Percentiles rank a stretch among this genome's conserved stretches.
Evolutionary conservation across 169 alveolate species (phyloP).

Genomic region (Cryptosporidium sp.): DNA sequence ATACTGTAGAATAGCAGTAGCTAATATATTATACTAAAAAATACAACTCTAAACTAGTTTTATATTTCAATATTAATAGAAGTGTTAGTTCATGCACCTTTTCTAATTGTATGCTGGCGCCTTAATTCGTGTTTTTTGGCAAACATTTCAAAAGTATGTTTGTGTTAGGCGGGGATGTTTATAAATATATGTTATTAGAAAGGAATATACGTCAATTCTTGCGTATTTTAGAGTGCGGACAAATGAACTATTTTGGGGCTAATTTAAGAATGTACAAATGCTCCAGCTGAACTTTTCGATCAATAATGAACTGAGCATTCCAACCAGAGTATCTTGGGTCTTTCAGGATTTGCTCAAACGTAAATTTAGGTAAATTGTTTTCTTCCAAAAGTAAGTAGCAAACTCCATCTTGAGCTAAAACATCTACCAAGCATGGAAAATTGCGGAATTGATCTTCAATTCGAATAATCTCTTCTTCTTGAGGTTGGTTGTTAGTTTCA

Average conservation of each 20-base stretch:
- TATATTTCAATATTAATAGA: not conserved
- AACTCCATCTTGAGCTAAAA: conserved; percentile 22
- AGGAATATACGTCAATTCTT: not conserved
- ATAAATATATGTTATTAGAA: too few species aligned
- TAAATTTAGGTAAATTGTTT: conserved; percentile 6
- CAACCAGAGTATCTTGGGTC: conserved; percentile 37
- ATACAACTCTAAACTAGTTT: not conserved
- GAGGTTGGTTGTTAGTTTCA: not conserved
- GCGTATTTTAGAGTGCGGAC: not conserved
- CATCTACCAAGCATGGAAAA: conserved; percentile 8
- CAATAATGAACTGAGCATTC: conserved; percentile 12
- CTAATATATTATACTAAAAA: not conserved
- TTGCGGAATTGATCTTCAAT: not conserved
- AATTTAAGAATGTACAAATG: conserved; percentile 31
- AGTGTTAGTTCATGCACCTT: not conserved
- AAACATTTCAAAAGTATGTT: too few species aligned
- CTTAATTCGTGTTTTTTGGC: too few species aligned
- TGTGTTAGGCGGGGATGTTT: not conserved
- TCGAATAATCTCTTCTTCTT: not conserved
- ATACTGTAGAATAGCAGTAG: not conserved
- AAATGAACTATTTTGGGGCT: not conserved
- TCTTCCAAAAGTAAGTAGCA: conserved; percentile 50
- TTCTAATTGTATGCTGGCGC: not conserved
- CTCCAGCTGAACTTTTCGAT: conserved; percentile 27
- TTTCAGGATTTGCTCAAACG: conserved; percentile 7